Conservation (phyloP, 495 filamentous ascomycete species). For the Penicillium arizonense region DNA sequence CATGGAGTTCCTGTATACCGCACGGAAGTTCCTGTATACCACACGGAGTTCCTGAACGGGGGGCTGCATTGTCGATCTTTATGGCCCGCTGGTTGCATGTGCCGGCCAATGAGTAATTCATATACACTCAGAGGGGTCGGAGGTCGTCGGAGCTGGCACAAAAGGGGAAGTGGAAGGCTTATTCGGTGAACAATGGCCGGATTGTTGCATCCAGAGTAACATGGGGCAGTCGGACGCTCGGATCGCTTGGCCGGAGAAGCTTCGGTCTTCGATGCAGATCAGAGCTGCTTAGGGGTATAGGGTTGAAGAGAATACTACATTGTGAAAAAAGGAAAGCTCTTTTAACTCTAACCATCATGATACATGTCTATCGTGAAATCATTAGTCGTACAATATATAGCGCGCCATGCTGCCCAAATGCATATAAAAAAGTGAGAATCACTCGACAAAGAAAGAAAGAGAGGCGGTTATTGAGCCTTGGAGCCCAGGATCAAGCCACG, state of each 20-base stretch:
- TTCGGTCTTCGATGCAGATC: too few relatives aligned
- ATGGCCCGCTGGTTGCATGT: neutral
- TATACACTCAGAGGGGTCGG: too few relatives aligned
- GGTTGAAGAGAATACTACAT: conserved; percentile 2
- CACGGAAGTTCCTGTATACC: too few relatives aligned
- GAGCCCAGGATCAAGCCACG: conserved; percentile 35
- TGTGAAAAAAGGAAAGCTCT: neutral
- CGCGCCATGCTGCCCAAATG: conserved; percentile 8
- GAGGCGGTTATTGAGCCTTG: conserved; percentile 14
- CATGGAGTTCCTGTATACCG: too few relatives aligned
- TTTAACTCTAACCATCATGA: conserved; percentile 25
- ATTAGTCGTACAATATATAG: conserved; percentile 41
- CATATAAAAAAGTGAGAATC: conserved; percentile 10
- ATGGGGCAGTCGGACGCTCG: too few relatives aligned
- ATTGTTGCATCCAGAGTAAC: too few relatives aligned
- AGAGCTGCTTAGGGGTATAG: too few relatives aligned
- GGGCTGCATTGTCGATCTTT: conserved; percentile 12
- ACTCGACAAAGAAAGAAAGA: conserved; percentile 2
- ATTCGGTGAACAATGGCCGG: too few relatives aligned
- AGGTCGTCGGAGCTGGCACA: too few relatives aligned
- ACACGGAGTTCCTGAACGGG: neutral
- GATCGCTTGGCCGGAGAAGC: too few relatives aligned
- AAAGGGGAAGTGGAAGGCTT: too few relatives aligned
- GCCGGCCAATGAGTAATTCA: too few relatives aligned
- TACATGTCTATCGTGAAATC: conserved; percentile 49